Conservation (phyloP, 2,329 filamentous ascomycete species). For the Dactylonectria macrodidyma region DNA sequence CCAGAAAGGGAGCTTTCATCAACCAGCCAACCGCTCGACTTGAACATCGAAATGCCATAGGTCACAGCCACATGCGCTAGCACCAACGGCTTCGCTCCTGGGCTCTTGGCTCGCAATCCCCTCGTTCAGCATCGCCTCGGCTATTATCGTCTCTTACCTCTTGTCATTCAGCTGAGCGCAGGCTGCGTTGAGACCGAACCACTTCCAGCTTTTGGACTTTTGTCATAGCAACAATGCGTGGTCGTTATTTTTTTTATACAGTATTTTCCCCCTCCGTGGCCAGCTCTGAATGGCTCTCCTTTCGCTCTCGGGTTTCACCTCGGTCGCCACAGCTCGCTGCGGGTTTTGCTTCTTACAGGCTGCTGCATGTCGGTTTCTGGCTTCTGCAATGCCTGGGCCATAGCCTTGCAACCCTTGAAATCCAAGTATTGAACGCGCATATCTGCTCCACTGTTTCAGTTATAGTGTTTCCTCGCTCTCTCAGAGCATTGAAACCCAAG, state of each 20-base stretch:
- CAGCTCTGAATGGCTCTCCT: constrained; percentile 14
- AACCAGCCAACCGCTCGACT: neutral
- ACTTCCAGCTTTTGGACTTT: neutral
- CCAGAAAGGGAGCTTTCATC: constrained; percentile 14
- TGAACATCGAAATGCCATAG: constrained; percentile 22
- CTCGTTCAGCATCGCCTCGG: neutral
- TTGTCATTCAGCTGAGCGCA: neutral
- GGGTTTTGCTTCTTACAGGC: constrained; percentile 17
- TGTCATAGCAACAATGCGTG: neutral
- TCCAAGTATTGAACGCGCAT: constrained; percentile 15
- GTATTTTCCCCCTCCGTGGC: constrained; percentile 12
- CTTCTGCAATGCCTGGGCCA: constrained; percentile 10
- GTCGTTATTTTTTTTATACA: constrained; percentile 6
- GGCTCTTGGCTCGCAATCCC: constrained; percentile 1
- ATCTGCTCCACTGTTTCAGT: constrained; percentile 45
- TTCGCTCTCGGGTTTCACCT: constrained; percentile 3
- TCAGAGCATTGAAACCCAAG: constrained; percentile 37
- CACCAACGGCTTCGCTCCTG: constrained; percentile 12
- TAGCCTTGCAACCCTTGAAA: constrained; percentile 13
- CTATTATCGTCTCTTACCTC: neutral
- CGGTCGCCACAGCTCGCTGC: neutral
- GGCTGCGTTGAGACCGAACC: neutral
- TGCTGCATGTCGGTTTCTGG: constrained; percentile 3
- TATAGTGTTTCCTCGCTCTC: constrained; percentile 35
- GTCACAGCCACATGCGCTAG: constrained; percentile 18